Percentiles rank a stretch among this genome's conserved stretches.
phyloP scores from a whole-genome alignment of 257 asterid species.

The Nicotiana tabacum region DNA sequence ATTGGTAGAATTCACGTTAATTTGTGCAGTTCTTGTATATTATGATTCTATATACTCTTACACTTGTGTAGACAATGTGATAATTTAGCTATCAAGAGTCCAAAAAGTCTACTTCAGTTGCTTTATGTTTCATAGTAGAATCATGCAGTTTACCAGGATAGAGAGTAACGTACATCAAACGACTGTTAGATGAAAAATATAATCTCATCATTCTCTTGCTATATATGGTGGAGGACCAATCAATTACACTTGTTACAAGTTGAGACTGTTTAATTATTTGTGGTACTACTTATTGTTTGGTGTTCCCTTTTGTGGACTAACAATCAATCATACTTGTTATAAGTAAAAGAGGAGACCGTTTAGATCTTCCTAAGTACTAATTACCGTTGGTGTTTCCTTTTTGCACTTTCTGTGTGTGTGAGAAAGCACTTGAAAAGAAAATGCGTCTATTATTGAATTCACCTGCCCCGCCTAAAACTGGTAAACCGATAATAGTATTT shows the following conservation, averaged over 20 bases:
- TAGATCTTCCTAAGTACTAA: neutral
- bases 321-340: neutral
- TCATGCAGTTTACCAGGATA: neutral
- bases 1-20: neutral
- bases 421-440: too few species aligned
- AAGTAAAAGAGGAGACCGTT: neutral
- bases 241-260: neutral
- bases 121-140: neutral
- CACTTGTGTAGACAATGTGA: neutral
- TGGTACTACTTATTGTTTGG: neutral
- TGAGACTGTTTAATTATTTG: neutral
- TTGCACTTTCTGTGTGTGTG: too few species aligned
- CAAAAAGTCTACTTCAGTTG: neutral
- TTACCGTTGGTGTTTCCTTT: neutral
- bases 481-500: neutral
- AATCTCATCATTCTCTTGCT: neutral
- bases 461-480: neutral
- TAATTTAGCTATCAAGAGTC: neutral
- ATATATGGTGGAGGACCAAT: neutral
- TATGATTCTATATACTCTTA: neutral
- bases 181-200: neutral
- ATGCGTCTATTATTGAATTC: too few species aligned
- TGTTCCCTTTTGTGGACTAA: neutral
- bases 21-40: slow-evolving; percentile 4
- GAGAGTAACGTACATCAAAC: neutral